A percentile compares a stretch with the other conserved stretches of the same genome.
These are phyloP conservation scores for Penicillium aurantiogriseum DNA, from an alignment of 2,329 filamentous ascomycete genomes.

Conservation along the genomic window DNA sequence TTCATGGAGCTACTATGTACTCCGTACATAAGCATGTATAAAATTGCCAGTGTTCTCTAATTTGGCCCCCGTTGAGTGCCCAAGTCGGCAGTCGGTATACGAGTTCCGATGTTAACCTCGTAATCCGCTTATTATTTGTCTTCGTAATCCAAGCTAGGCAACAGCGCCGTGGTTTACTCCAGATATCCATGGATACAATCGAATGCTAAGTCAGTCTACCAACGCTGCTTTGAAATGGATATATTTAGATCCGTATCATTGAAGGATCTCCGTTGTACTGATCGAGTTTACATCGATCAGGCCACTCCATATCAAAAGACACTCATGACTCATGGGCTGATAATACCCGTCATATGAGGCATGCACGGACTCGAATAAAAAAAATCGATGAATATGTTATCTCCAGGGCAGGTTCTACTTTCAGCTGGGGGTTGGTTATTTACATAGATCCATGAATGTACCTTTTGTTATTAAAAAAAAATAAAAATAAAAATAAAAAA, in stretches of 20 bases:
- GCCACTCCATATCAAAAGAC: neutral
- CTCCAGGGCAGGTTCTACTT: too few relatives aligned
- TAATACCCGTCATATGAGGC: neutral
- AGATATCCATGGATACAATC: neutral
- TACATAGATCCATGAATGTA: too few relatives aligned
- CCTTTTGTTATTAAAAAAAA: too few relatives aligned
- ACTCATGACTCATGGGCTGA: neutral
- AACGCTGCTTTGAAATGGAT: neutral
- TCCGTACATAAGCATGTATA: neutral
- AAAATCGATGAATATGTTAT: neutral
- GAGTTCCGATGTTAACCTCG: neutral
- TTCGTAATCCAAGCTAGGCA: neutral
- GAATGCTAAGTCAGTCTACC: neutral
- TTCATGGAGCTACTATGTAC: neutral
- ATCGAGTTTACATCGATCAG: neutral
- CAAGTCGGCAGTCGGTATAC: neutral
- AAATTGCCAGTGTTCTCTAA: neutral
- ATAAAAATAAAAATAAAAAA: neutral
- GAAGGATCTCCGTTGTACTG: neutral
- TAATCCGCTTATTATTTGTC: neutral
- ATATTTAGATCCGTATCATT: neutral
- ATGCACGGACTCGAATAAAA: neutral
- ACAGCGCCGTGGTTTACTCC: neutral
- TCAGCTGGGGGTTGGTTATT: neutral
- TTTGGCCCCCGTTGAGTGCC: neutral